A percentile compares a stretch with the other conserved stretches of the same genome.
Evolutionary conservation across 2,329 filamentous ascomycete genomes (phyloP).

Genomic region (Fusarium sp.): DNA sequence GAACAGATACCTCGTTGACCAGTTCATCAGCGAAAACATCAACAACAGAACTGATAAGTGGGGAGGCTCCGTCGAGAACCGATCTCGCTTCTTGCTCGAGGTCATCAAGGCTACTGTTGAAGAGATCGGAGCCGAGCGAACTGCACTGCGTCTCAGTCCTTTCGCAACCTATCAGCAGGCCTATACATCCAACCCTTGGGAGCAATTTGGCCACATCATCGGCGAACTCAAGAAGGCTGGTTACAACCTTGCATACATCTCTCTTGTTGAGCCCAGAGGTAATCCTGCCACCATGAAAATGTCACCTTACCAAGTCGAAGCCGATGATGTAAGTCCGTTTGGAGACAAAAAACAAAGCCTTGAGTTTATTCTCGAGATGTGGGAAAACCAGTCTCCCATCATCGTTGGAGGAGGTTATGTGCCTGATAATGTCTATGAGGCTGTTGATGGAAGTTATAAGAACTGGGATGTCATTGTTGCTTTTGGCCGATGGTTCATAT

Average conservation of each 20-base stretch:
- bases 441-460: constrained; percentile 47
- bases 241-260: constrained; percentile 54
- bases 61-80: constrained; percentile 69
- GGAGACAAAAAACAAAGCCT: constrained; percentile 54
- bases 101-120: constrained; percentile 60
- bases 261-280: constrained; percentile 56
- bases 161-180: constrained; percentile 57
- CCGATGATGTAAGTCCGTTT: constrained; percentile 24
- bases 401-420: constrained; percentile 54
- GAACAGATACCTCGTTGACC: constrained; percentile 67
- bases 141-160: constrained; percentile 70
- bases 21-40: constrained; percentile 69
- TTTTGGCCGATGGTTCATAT: constrained; percentile 56
- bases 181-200: constrained; percentile 49
- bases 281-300: constrained; percentile 53
- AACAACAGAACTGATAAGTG: constrained; percentile 69
- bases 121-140: constrained; percentile 65
- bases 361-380: constrained; percentile 53
- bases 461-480: constrained; percentile 49
- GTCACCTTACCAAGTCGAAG: constrained; percentile 41
- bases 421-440: constrained; percentile 43
- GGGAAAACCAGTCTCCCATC: constrained; percentile 53
- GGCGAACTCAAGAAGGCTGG: constrained; percentile 45
- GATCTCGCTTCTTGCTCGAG: constrained; percentile 66
- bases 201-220: constrained; percentile 51